Percentiles rank a stretch among this genome's conserved stretches.
These are phyloP conservation scores for Aspergillus kassunensis DNA, from an alignment of 495 filamentous ascomycete genomes.

Conservation along the genomic window DNA sequence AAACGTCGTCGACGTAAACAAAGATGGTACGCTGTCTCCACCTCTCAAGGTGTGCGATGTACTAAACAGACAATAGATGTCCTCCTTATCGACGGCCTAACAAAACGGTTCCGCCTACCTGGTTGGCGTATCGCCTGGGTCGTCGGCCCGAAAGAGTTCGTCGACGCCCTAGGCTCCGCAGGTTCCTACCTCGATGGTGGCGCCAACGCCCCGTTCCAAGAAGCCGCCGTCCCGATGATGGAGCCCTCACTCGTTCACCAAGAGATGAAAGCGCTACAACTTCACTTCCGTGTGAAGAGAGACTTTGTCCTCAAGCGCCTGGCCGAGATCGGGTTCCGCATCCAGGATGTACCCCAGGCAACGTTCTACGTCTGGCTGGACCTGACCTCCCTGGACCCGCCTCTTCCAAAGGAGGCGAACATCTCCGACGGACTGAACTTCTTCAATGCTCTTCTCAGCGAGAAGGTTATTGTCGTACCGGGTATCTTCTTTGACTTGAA, in stretches of 20 bases:
- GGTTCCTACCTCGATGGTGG: slow-evolving; percentile 96
- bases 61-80: slow-evolving; percentile 54
- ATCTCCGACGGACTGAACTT: slow-evolving; percentile 94
- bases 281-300: slow-evolving; percentile 82
- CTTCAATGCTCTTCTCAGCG: slow-evolving; percentile 85
- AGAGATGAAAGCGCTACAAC: slow-evolving; percentile 90
- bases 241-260: slow-evolving; percentile 70
- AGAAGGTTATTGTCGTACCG: slow-evolving; percentile 93
- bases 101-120: slow-evolving; percentile 93
- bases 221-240: slow-evolving; percentile 88
- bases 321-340: slow-evolving; percentile 75
- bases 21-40: slow-evolving; percentile 46
- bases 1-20: slow-evolving; percentile 68
- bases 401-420: slow-evolving; percentile 43
- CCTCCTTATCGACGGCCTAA: slow-evolving; percentile 91
- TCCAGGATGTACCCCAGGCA: slow-evolving; percentile 74
- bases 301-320: slow-evolving; percentile 82
- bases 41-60: slow-evolving; percentile 37
- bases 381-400: slow-evolving; percentile 46
- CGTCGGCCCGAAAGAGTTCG: slow-evolving; percentile 92
- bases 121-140: slow-evolving; percentile 98
- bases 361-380: slow-evolving; percentile 93
- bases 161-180: slow-evolving; percentile 88
- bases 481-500: slow-evolving; percentile 86
- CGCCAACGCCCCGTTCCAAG: slow-evolving; percentile 91